Evolutionary conservation across 2,329 filamentous ascomycete genomes (phyloP).

Genomic region (Teratosphaeria epicoccoides): DNA sequence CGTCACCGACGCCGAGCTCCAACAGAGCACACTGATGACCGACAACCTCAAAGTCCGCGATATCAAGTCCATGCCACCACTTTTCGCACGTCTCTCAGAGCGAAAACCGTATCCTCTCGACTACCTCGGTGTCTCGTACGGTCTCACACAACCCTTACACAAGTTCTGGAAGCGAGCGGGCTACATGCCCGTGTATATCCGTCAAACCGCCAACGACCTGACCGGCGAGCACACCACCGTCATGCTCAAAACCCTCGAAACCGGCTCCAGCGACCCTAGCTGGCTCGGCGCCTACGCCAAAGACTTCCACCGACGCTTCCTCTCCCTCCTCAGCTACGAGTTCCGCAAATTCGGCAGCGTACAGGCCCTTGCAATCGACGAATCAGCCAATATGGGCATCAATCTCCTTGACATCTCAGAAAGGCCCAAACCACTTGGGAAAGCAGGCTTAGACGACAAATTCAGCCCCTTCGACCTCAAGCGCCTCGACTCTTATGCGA

Average conservation of each 20-base stretch:
- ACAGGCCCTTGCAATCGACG: conserved; percentile 75
- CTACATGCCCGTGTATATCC: conserved; percentile 83
- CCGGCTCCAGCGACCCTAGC: conserved; percentile 54
- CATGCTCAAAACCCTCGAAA: conserved; percentile 72
- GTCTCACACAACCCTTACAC: conserved; percentile 74
- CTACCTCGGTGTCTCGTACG: conserved; percentile 92
- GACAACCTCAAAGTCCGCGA: conserved; percentile 87
- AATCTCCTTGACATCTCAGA: conserved; percentile 47
- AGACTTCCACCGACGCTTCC: conserved; percentile 92
- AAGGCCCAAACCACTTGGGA: conserved; percentile 50
- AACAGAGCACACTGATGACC: conserved; percentile 62
- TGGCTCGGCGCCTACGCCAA: conserved; percentile 87
- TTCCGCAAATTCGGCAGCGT: conserved; percentile 73
- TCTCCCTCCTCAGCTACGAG: conserved; percentile 80
- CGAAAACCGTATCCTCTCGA: conserved; percentile 70
- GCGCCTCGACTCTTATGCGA: conserved; percentile 86
- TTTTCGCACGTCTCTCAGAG: conserved; percentile 82
- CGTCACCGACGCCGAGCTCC: conserved; percentile 72
- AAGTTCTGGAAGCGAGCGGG: conserved; percentile 90
- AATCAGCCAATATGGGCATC: conserved; percentile 66
- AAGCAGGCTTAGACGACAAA: conserved; percentile 62
- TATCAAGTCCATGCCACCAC: conserved; percentile 80
- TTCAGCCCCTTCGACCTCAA: conserved; percentile 92
- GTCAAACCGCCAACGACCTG: conserved; percentile 90
- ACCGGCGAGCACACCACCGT: conserved; percentile 97